Evolutionary conservation across 176 grass and related monocot species (phyloP), one percentile per base, ranked within the genome.

Genomic region (Musa schizocarpa): DNA sequence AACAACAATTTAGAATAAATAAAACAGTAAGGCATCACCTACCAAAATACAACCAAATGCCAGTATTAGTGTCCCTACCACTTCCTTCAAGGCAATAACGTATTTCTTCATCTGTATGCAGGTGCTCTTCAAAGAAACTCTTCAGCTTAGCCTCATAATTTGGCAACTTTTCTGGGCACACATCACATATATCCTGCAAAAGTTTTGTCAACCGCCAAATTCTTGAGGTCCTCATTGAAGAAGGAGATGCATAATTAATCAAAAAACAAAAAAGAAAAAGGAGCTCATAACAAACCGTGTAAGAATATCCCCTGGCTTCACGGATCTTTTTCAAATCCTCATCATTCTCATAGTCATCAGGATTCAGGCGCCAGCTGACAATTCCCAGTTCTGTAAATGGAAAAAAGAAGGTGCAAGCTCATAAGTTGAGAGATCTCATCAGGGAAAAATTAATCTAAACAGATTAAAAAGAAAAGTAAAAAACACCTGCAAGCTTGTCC

Each of bases 81-180:
- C 93, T 93, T 8, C 93, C 93, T 77, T 97, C 88, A 53, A 97
- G 86, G 69, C 83, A 88, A 80, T 97, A 97, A 23, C 90, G 90
- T 76, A 97, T 97, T 82, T 97, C 93, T 88, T 97, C 93, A 54
- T 97, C 93, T 69, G 88, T 93, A 85, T 91, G 90, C 52, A 91
- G 75, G 77, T 97, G 93, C 78, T 97, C 93, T 85, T 90, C 88
- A 57, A 97, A 97, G 86, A 97, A 91, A 76, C 79, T 75, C 74
- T 97, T 97, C 55, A 97, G 7, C 83, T 93, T 90, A 53, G 19
- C 82, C 77, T 97, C 93, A 0, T 93, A 97, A 71, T 97, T 97
- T 81, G 83, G 84, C 72, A 93, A 77, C 72, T 93, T 97, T 50
- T 93, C 90, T 19, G 87, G 90, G 64, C 93, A 88, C 27, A 97